Evolutionary conservation across 2,329 filamentous ascomycete species (phyloP).

Genomic region (Nigrospora osmanthi): DNA sequence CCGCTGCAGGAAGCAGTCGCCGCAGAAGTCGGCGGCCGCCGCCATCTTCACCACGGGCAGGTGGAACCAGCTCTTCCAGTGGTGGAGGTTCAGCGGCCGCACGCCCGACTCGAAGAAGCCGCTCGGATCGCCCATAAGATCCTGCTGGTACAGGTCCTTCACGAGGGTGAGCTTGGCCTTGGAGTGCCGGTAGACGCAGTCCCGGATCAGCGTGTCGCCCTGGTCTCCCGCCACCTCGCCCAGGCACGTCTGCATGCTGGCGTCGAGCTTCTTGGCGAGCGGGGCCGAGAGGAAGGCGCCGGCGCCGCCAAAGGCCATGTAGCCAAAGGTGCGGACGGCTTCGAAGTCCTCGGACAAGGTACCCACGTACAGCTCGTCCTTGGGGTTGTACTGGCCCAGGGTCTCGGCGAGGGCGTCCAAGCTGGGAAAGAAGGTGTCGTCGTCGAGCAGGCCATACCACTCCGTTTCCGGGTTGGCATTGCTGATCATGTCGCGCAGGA

Average conservation of each 20-base stretch:
- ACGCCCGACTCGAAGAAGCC: slow-evolving; percentile 54
- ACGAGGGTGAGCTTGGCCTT: slow-evolving; percentile 45
- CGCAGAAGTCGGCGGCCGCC: slow-evolving; percentile 41
- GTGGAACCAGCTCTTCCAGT: slow-evolving; percentile 56
- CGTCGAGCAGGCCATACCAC: slow-evolving; percentile 52
- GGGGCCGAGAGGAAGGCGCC: slow-evolving; percentile 50
- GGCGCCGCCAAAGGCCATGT: slow-evolving; percentile 54
- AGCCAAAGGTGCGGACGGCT: slow-evolving; percentile 43
- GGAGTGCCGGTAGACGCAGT: slow-evolving; percentile 49
- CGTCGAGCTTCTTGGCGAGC: slow-evolving; percentile 38
- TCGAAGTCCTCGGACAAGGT: slow-evolving; percentile 48
- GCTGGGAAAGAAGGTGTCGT: slow-evolving; percentile 56
- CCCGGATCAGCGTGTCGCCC: slow-evolving; percentile 48
- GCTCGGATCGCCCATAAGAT: slow-evolving; percentile 44
- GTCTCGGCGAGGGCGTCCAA: slow-evolving; percentile 40
- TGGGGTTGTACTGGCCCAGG: slow-evolving; percentile 39
- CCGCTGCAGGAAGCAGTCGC: slow-evolving; percentile 50
- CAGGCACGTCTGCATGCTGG: slow-evolving; percentile 40
- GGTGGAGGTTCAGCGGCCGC: slow-evolving; percentile 49
- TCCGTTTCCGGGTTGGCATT: slow-evolving; percentile 33
- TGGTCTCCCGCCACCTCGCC: slow-evolving; percentile 27
- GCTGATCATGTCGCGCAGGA: slow-evolving; percentile 41
- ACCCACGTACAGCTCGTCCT: slow-evolving; percentile 43
- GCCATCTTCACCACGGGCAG: slow-evolving; percentile 42
- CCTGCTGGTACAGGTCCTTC: slow-evolving; percentile 49